A percentile compares a stretch with the other conserved stretches of the same genome.
Evolutionary conservation across 2,329 filamentous ascomycete genomes (phyloP).

Genomic region (Blumeriella jaapii): DNA sequence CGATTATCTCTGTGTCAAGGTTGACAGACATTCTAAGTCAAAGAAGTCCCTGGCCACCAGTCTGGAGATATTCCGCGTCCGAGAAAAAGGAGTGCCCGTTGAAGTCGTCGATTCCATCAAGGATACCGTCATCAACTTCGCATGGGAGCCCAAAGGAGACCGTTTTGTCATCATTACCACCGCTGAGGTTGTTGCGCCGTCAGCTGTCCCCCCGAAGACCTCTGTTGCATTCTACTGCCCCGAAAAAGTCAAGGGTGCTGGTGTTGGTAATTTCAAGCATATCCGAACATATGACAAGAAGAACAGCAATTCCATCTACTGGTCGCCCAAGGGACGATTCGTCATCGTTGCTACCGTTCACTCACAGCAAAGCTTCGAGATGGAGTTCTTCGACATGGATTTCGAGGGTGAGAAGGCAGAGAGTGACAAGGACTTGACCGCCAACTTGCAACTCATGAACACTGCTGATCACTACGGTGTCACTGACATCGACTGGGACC

Average conservation of each 20-base stretch:
- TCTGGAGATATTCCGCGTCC: slow-evolving; percentile 93
- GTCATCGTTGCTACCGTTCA: slow-evolving; percentile 88
- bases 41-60: slow-evolving; percentile 98
- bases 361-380: slow-evolving; percentile 85
- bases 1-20: slow-evolving; percentile 93
- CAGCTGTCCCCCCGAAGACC: slow-evolving; percentile 85
- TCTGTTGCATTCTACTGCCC: slow-evolving; percentile 93
- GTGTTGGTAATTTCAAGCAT: slow-evolving; percentile 89
- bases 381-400: slow-evolving; percentile 96
- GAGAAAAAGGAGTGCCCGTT: slow-evolving; percentile 94
- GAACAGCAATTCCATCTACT: slow-evolving; percentile 99
- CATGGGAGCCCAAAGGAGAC: slow-evolving; percentile 97
- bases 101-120: slow-evolving; percentile 97
- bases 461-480: slow-evolving; percentile 93
- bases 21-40: slow-evolving; percentile 96
- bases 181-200: slow-evolving; percentile 65
- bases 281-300: slow-evolving; percentile 95
- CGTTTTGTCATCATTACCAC: slow-evolving; percentile 96
- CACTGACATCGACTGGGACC: slow-evolving; percentile 97
- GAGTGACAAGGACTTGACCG: slow-evolving; percentile 83
- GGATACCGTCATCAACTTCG: slow-evolving; percentile 98
- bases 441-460: slow-evolving; percentile 92
- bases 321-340: slow-evolving; percentile 91
- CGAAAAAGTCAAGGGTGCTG: slow-evolving; percentile 77
- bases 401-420: slow-evolving; percentile 96